These are phyloP conservation scores for Passalora sequoiae DNA, from an alignment of 2,329 filamentous ascomycete species.

Conservation along the genomic window DNA sequence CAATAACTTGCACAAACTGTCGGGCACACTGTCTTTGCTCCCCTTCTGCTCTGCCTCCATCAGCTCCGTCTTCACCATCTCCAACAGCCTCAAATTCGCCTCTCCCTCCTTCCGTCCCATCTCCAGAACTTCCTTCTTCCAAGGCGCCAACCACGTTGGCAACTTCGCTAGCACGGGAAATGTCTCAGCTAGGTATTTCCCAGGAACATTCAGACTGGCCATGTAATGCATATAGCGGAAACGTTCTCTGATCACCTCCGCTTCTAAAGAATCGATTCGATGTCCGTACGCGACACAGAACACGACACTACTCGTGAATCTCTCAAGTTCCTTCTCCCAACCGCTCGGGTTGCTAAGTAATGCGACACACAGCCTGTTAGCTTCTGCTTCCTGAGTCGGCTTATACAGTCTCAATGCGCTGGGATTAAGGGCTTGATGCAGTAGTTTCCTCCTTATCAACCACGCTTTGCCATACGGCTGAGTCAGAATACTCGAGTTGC, in stretches of 20 bases:
- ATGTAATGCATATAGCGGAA: conserved; percentile 48
- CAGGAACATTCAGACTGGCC: conserved; percentile 45
- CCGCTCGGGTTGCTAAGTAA: conserved; percentile 38
- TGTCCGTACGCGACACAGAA: conserved; percentile 50
- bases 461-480: conserved; percentile 48
- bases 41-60: conserved; percentile 32
- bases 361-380: conserved; percentile 41
- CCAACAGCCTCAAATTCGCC: conserved; percentile 41
- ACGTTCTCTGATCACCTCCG: conserved; percentile 44
- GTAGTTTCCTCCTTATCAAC: conserved; percentile 40
- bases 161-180: conserved; percentile 43
- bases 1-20: conserved; percentile 43
- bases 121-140: conserved; percentile 44
- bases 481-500: conserved; percentile 43
- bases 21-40: conserved; percentile 34
- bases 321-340: conserved; percentile 46
- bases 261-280: conserved; percentile 45
- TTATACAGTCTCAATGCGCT: conserved; percentile 44
- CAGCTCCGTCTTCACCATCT: conserved; percentile 40
- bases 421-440: conserved; percentile 44
- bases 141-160: conserved; percentile 43
- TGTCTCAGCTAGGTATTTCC: conserved; percentile 44
- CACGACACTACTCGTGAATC: conserved; percentile 47
- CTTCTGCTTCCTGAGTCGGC: conserved; percentile 47
- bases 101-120: conserved; percentile 37